Evolutionary conservation across 1,139 yeast species (phyloP), one percentile per base, ranked within the genome.

Genomic region (Wickerhamiella infanticola): DNA sequence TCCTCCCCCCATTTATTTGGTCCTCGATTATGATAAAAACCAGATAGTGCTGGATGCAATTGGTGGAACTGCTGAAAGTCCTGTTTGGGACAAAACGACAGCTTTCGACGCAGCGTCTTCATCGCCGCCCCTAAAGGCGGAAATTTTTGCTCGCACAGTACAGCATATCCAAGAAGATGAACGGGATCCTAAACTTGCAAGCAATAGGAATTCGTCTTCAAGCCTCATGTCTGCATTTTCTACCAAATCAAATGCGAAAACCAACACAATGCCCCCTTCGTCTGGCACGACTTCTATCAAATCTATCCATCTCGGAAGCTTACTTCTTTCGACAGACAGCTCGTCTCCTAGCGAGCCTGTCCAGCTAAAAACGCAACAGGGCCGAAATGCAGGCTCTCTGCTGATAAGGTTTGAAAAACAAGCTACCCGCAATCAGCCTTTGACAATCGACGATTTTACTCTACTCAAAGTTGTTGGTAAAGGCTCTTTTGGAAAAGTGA

Each of bases 401-500:
- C 74, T 75, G 62, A 64, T 83, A 37, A 75, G 85, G 13, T 72
- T 83, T 41, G 94, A 83, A 61, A 58, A 65, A 49, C 77, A 79
- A 62, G 71, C 77, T 45, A 53, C 57, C 37, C 73, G 75, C 49
- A 75, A 77, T 55, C 76, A 77, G 56, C 82, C 82, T 45, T 70
- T 90, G 45, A 71, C 85, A 1, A 86, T 90, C 54, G 95, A 86
- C 47, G 95, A 90, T 59, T 90, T 90, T 63, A 95, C 88, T 57
- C 68, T 93, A 47, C 72, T 90, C 55, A 90, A 90, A 63, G 98
- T 90, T 24, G 85, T 90, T 48, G 98, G 98, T 41, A 90, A 90
- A 62, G 98, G 98, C 3, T 85, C 96, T 2, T 93, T 90, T 64
- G 98, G 98, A 46, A 90, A 93, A 64, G 98, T 90, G 48, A 90